These are phyloP conservation scores for Marvania coccoides DNA, from an alignment of 139 green algal species.

Conservation along the genomic window DNA sequence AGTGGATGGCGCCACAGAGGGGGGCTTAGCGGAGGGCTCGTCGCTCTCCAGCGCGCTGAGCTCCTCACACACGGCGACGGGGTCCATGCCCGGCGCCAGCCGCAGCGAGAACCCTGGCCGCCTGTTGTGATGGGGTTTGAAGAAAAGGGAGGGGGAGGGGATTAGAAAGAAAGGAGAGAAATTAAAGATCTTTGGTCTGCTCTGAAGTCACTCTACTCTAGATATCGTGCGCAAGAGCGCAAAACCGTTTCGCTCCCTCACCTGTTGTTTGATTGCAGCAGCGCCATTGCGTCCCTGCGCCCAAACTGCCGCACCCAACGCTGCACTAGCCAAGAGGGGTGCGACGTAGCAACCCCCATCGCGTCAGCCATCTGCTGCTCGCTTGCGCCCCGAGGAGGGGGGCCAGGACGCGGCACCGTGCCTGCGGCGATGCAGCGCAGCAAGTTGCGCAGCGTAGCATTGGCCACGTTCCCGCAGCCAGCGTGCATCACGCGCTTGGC, in stretches of 20 bases:
- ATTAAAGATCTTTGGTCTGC: no score
- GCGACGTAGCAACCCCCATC: slow-evolving; percentile 35
- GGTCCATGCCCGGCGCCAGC: background rate
- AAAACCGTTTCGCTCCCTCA: no score
- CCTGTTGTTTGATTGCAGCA: slow-evolving; percentile 74
- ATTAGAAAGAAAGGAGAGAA: no score
- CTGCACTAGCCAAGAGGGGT: slow-evolving; percentile 73
- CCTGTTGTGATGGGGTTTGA: no score
- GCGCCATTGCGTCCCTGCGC: slow-evolving; percentile 19
- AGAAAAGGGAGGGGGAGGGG: background rate
- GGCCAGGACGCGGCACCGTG: slow-evolving; percentile 9
- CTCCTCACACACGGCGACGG: slow-evolving; percentile 10
- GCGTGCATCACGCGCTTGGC: slow-evolving; percentile 39
- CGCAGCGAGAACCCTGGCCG: slow-evolving; percentile 28
- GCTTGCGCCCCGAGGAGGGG: background rate
- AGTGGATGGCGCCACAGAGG: no score
- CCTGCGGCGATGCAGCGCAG: background rate
- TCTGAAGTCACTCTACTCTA: no score
- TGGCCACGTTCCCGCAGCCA: slow-evolving; percentile 40
- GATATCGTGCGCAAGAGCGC: no score
- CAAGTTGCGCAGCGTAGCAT: slow-evolving; percentile 36
- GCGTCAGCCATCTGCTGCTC: background rate
- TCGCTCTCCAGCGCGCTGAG: slow-evolving; percentile 25
- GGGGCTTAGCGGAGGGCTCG: no score
- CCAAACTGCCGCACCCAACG: slow-evolving; percentile 62